These are phyloP conservation scores for Penicillium turbatum DNA, from an alignment of 495 filamentous ascomycete species.

Conservation along the genomic window DNA sequence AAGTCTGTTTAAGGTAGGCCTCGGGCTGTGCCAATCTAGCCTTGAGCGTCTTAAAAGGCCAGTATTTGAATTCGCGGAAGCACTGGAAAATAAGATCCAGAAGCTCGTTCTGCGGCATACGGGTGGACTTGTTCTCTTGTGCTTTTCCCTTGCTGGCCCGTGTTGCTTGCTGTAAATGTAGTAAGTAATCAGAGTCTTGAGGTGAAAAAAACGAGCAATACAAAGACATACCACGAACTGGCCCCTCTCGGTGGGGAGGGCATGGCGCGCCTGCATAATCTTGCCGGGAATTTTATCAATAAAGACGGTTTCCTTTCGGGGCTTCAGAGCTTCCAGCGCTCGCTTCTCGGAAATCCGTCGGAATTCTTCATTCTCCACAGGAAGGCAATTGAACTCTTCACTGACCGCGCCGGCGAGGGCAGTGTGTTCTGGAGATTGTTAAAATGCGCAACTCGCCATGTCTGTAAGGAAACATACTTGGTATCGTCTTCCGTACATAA, in stretches of 20 bases:
- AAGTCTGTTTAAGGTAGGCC: slow-evolving; percentile 77
- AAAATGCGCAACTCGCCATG: slow-evolving; percentile 9
- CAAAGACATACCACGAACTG: slow-evolving; percentile 41
- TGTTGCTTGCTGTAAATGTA: slow-evolving; percentile 31
- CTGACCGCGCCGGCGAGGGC: slow-evolving; percentile 65
- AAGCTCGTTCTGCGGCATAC: slow-evolving; percentile 81
- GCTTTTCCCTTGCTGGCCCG: slow-evolving; percentile 38
- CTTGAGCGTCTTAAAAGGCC: slow-evolving; percentile 81
- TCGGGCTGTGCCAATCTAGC: slow-evolving; percentile 75
- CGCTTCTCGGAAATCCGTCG: slow-evolving; percentile 55
- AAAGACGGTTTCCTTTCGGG: slow-evolving; percentile 51
- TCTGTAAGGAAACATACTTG: slow-evolving; percentile 53
- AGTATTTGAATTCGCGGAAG: slow-evolving; percentile 82
- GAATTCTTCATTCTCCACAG: slow-evolving; percentile 71
- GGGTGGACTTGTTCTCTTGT: slow-evolving; percentile 75
- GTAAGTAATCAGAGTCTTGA: slow-evolving; percentile 12
- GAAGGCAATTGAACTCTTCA: slow-evolving; percentile 73
- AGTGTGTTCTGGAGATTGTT: slow-evolving; percentile 64
- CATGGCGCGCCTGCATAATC: slow-evolving; percentile 35
- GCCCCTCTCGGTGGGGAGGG: slow-evolving; percentile 33
- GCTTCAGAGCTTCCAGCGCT: slow-evolving; percentile 59
- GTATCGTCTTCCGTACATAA: slow-evolving; percentile 72
- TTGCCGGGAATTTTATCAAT: slow-evolving; percentile 39
- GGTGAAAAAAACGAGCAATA: background rate
- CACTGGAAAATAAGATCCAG: slow-evolving; percentile 74